Evolutionary conservation across 208 protist species (phyloP).

Genomic region (Giardia muris): DNA sequence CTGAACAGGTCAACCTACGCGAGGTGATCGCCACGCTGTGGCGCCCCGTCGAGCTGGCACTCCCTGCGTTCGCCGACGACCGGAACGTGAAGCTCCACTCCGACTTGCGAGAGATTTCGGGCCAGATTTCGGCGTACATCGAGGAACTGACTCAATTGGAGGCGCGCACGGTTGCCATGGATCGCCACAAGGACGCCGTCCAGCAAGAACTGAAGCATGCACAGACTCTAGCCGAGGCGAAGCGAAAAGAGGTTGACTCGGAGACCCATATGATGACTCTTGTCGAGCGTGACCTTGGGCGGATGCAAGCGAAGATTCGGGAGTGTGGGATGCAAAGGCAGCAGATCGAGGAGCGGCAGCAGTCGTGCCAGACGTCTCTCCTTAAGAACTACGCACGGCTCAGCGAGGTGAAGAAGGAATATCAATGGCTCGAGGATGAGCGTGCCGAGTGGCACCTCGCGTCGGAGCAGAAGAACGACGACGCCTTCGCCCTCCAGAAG

Average conservation of each 20-base stretch:
- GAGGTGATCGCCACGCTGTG: not conserved
- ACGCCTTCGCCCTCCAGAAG: not conserved
- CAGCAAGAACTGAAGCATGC: not conserved
- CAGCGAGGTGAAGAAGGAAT: not conserved
- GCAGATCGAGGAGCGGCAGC: not conserved
- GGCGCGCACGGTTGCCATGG: not conserved
- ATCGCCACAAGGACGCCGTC: not conserved
- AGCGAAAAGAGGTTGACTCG: not conserved
- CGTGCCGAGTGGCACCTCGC: conserved; percentile 8
- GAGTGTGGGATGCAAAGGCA: not conserved
- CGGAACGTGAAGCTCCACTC: not conserved
- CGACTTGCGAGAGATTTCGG: not conserved
- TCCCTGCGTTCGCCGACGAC: conserved; percentile 25
- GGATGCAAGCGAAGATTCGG: not conserved
- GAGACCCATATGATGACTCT: conserved; percentile 9
- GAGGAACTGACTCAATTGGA: not conserved
- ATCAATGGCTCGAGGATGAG: conserved; percentile 17
- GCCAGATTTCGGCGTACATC: not conserved
- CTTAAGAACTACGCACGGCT: not conserved
- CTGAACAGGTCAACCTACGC: not conserved
- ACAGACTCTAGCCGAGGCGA: not conserved
- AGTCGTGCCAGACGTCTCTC: not conserved
- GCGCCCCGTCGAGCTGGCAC: not conserved
- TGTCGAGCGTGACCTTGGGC: not conserved
- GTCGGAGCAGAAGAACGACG: conserved; percentile 17